phyloP scores from a whole-genome alignment of 2,329 filamentous ascomycete genomes.

The Cercospora nicotianae region DNA sequence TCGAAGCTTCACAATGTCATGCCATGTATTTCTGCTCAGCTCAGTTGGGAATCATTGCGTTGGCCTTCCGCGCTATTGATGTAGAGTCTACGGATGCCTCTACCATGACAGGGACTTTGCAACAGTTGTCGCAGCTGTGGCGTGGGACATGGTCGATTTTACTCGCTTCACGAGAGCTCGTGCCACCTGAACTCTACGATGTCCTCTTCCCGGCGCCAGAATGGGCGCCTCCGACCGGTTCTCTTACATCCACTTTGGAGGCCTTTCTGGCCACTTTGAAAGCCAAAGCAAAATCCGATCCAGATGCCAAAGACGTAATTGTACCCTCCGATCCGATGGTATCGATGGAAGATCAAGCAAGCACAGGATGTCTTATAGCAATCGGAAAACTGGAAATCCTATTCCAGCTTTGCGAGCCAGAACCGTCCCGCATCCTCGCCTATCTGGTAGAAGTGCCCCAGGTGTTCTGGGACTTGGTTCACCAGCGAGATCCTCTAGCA shows the following conservation, averaged over 20 bases:
- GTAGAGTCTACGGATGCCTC: constrained; percentile 7
- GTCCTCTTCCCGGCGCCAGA: constrained; percentile 19
- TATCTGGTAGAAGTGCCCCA: constrained; percentile 20
- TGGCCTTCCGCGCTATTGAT: constrained; percentile 24
- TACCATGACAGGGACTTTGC: constrained; percentile 21
- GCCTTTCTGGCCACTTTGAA: constrained; percentile 21
- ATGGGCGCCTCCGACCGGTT: constrained; percentile 13
- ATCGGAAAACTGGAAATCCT: constrained; percentile 22
- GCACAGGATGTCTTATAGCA: constrained; percentile 17
- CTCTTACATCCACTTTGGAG: constrained; percentile 6
- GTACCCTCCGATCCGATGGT: neutral
- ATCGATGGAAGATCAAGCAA: constrained; percentile 8
- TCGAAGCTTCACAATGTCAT: constrained; percentile 20
- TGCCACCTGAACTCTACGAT: constrained; percentile 18
- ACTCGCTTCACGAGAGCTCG: constrained; percentile 19
- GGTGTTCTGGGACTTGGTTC: constrained; percentile 22
- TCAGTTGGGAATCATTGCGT: constrained; percentile 21
- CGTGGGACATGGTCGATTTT: constrained; percentile 24
- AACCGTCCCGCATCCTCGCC: constrained; percentile 21
- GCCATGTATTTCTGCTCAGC: constrained; percentile 26
- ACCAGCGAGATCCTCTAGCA: constrained; percentile 17
- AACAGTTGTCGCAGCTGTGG: constrained; percentile 22
- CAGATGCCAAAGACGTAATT: neutral
- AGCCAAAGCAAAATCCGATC: constrained; percentile 9
- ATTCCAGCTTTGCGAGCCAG: constrained; percentile 12